phyloP scores from a whole-genome alignment of 306 rosid species.

The Rubus idaeus region DNA sequence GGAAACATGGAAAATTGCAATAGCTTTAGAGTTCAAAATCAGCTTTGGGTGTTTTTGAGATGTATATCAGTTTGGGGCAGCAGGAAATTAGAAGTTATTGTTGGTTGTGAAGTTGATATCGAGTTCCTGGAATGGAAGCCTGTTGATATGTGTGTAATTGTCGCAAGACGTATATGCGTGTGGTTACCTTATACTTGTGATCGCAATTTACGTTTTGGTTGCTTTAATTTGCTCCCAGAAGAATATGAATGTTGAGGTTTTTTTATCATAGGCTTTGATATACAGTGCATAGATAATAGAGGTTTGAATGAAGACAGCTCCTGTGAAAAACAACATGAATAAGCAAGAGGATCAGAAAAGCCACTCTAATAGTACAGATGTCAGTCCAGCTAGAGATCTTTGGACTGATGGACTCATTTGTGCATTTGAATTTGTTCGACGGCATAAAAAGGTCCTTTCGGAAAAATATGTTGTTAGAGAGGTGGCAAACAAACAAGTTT shows the following conservation, averaged over 20 bases:
- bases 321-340: constrained; percentile 25
- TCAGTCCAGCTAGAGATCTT: constrained; percentile 29
- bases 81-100: neutral
- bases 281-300: neutral
- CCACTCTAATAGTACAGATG: constrained; percentile 14
- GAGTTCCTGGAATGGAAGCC: neutral
- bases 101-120: neutral
- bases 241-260: neutral
- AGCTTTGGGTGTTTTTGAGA: neutral
- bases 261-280: neutral
- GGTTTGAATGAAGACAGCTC: constrained; percentile 8
- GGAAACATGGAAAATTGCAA: neutral
- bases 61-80: neutral
- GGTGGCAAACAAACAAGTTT: constrained; percentile 29
- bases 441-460: constrained; percentile 23
- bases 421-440: constrained; percentile 54
- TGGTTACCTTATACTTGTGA: neutral
- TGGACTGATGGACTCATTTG: constrained; percentile 67
- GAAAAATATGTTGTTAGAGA: constrained; percentile 9
- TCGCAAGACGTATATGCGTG: too few relatives aligned
- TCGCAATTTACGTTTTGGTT: neutral
- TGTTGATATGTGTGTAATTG: neutral
- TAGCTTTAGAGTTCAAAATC: neutral
- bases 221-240: neutral
- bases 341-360: constrained; percentile 27